phyloP scores from a whole-genome alignment of 306 rosid genomes.

The Cicer cuneatum region DNA sequence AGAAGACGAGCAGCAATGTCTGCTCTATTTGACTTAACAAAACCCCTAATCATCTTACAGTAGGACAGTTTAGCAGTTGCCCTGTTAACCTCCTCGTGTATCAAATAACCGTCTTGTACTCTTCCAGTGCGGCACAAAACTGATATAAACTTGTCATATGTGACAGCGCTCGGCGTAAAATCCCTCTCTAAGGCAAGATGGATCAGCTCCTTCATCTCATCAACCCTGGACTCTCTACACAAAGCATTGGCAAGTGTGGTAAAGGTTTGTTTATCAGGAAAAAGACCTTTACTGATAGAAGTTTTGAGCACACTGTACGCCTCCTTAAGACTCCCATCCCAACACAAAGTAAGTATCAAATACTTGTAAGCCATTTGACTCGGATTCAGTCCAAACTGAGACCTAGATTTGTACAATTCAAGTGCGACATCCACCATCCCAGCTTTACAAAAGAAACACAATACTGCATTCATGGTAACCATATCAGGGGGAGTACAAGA shows the following conservation, averaged over 20 bases:
- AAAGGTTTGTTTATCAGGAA: slow-evolving; percentile 60
- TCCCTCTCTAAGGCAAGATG: slow-evolving; percentile 55
- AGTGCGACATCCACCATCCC: slow-evolving; percentile 73
- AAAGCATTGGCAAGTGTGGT: slow-evolving; percentile 57
- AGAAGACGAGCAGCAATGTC: slow-evolving; percentile 79
- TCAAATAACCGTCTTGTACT: slow-evolving; percentile 64
- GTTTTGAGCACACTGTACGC: slow-evolving; percentile 57
- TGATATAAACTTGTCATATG: slow-evolving; percentile 55
- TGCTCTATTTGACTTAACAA: slow-evolving; percentile 54
- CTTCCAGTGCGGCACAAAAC: slow-evolving; percentile 66
- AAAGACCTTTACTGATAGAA: slow-evolving; percentile 53
- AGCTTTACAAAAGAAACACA: slow-evolving; percentile 85
- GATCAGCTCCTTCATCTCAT: slow-evolving; percentile 80
- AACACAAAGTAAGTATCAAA: slow-evolving; percentile 70
- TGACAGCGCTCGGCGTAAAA: slow-evolving; percentile 46
- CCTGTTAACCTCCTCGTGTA: slow-evolving; percentile 56
- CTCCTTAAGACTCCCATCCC: slow-evolving; percentile 60
- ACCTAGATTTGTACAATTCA: slow-evolving; percentile 61
- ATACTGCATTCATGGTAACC: slow-evolving; percentile 71
- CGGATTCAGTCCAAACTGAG: slow-evolving; percentile 61
- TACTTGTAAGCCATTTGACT: slow-evolving; percentile 69
- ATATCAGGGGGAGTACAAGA: slow-evolving; percentile 55
- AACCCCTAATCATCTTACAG: slow-evolving; percentile 59
- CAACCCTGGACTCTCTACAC: slow-evolving; percentile 62
- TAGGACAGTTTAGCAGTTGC: slow-evolving; percentile 50